Evolutionary conservation across 352 stramenopile genomes (phyloP).

Genomic region (Ophiocytium majus): DNA sequence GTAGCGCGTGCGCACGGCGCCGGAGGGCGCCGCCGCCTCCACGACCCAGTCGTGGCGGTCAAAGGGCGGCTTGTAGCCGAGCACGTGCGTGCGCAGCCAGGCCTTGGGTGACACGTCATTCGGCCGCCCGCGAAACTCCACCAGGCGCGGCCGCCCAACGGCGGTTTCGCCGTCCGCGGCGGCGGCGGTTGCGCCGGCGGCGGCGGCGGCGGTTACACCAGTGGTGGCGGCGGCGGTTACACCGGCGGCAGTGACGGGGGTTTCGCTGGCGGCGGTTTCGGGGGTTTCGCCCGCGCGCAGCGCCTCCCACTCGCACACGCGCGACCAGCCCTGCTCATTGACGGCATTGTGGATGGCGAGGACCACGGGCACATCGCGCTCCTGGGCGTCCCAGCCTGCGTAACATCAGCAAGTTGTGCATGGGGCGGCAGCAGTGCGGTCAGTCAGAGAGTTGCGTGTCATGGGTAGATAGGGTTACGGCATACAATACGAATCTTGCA

Average conservation of each 20-base stretch:
- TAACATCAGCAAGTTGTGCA: no score
- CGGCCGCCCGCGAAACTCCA: slow-evolving; percentile 89
- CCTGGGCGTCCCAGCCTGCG: slow-evolving; percentile 82
- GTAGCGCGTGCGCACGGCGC: no score
- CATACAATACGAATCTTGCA: no score
- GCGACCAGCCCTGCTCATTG: slow-evolving; percentile 90
- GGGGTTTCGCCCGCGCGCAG: slow-evolving; percentile 44
- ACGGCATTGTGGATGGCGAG: slow-evolving; percentile 96
- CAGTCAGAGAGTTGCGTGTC: no score
- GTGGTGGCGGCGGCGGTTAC: not conserved
- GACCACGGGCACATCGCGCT: slow-evolving; percentile 87
- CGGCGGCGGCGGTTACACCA: no score
- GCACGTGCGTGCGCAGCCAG: slow-evolving; percentile 70
- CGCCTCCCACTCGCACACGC: slow-evolving; percentile 86
- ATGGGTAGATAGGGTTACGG: no score
- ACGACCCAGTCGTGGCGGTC: slow-evolving; percentile 71
- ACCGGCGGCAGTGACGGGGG: no score
- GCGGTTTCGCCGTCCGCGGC: no score
- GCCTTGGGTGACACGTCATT: slow-evolving; percentile 89
- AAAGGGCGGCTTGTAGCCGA: slow-evolving; percentile 75
- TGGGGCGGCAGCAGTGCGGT: no score
- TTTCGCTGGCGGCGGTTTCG: slow-evolving; percentile 33
- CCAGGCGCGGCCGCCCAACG: slow-evolving; percentile 86
- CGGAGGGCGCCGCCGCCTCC: slow-evolving; percentile 60
- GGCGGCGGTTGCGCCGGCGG: no score